Evolutionary conservation across 208 protist genomes (phyloP), one percentile per base, ranked within the genome.

Genomic region (Trypanosoma brucei): DNA sequence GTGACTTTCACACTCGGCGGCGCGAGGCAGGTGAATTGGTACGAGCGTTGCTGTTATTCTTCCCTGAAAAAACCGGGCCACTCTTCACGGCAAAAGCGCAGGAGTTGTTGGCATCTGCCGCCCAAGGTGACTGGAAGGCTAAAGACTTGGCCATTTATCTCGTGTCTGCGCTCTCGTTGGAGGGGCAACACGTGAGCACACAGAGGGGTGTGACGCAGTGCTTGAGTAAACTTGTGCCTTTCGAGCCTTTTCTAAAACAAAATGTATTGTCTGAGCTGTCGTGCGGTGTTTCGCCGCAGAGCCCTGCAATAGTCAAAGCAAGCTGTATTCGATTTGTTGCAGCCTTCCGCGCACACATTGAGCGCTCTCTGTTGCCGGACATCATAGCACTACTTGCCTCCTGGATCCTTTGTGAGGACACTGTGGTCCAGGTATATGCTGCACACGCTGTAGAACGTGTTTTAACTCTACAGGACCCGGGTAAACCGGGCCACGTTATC

Each of bases 81-180:
- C 58, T 92, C 50, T 93, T 98, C 59, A 67, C 67, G 14, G 67
- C 42, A 3, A 78, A 94, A 57, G 70, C 96, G 54, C 37, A 57
- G 31, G 45, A 67, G 11, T 50, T 93, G 22, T 65, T 94, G 40
- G 33, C 48, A 13, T 22, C 44, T 46, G 68, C 65, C 1, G 60
- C 53, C 53, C 34, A 31, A 8, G 65, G 61, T 36, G 87, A 98
- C 63, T 99, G 97, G 97, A 73, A 87, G 55, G 71, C 85, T n/a
- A 98, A 98, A 78, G 94, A 99, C 76, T 78, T 84, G 3, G 94
- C 94, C 39, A 98, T 99, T 70, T 99, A 94, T 68, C 78, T 99
- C 30, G 81, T 98, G 2, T 97, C 90, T 42, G 85, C 94, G 1
- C 70, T 98, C 1, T 85, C 88, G 11, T 66, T 98, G 34, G 71